A percentile compares a stretch with the other conserved stretches of the same genome.
phyloP scores from a whole-genome alignment of 345 rosid genomes.

The Gossypium herbaceum region DNA sequence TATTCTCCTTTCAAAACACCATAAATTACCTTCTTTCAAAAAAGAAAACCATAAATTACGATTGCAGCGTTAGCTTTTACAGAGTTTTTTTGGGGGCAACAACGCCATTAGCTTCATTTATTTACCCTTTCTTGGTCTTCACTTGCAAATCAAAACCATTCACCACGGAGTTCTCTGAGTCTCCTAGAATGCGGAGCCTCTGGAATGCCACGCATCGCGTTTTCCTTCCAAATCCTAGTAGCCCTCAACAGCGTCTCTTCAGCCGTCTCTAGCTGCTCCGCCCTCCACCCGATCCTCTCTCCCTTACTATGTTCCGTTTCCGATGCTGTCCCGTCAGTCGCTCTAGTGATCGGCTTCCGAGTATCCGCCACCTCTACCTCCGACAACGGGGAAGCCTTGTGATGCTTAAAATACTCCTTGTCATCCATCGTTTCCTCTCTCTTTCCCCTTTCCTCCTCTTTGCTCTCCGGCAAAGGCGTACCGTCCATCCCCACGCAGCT shows the following conservation, averaged over 20 bases:
- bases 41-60: no score
- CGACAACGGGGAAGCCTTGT: conserved; percentile 69
- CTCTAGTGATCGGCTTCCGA: conserved; percentile 70
- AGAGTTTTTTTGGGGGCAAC: neutral
- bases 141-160: conserved; percentile 34
- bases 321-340: conserved; percentile 48
- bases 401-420: conserved; percentile 43
- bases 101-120: neutral
- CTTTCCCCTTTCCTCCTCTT: conserved; percentile 17
- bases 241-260: conserved; percentile 69
- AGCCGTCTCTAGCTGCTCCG: conserved; percentile 80
- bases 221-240: conserved; percentile 45
- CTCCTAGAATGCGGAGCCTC: conserved; percentile 63
- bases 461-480: conserved; percentile 37
- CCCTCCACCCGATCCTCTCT: conserved; percentile 52
- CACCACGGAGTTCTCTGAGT: conserved; percentile 61
- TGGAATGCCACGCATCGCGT: conserved; percentile 75
- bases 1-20: no score
- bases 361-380: conserved; percentile 65
- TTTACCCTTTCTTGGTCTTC: neutral
- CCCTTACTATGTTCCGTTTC: conserved; percentile 2
- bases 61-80: neutral
- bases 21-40: no score
- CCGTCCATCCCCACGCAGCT: conserved; percentile 61
- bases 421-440: conserved; percentile 29